Evolutionary conservation across 108 stramenopile species (phyloP).

Genomic region (Stephanodiscus minutulus): DNA sequence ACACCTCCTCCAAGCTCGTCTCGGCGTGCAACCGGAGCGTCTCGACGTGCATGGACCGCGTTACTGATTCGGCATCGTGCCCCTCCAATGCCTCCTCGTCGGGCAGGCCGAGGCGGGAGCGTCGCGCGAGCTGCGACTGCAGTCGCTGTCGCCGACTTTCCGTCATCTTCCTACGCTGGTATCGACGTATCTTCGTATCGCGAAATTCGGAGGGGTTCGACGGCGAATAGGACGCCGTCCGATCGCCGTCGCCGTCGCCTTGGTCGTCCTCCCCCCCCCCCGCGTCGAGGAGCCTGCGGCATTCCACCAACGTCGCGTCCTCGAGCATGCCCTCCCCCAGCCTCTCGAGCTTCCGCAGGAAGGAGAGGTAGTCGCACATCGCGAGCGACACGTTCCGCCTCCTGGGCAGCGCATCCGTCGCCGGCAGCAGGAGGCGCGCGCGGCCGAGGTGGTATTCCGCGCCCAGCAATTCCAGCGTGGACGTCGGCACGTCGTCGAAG

Average conservation of each 20-base stretch:
- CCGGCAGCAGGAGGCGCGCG: conserved; percentile 56
- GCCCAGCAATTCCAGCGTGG: conserved; percentile 60
- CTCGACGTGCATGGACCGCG: conserved; percentile 54
- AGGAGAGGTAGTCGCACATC: conserved; percentile 56
- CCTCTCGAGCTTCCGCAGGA: conserved; percentile 57
- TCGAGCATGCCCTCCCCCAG: conserved; percentile 53
- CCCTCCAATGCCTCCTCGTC: conserved; percentile 73
- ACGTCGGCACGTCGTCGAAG: conserved; percentile 70
- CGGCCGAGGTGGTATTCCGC: conserved; percentile 71
- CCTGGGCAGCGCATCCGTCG: conserved; percentile 25
- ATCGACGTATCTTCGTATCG: conserved; percentile 59
- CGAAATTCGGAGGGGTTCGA: conserved; percentile 20
- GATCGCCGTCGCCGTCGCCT: conserved; percentile 11
- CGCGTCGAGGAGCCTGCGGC: conserved; percentile 52
- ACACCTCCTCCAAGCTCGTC: conserved; percentile 72
- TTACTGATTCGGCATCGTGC: conserved; percentile 70
- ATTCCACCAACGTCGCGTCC: conserved; percentile 53
- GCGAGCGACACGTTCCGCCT: conserved; percentile 51
- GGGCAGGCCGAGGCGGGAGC: conserved; percentile 53
- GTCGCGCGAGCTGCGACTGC: conserved; percentile 50
- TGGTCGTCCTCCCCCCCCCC: conserved; percentile 44
- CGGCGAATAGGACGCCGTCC: background rate
- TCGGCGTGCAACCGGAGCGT: conserved; percentile 50
- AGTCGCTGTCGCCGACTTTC: conserved; percentile 49
- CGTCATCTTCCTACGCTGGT: conserved; percentile 18